These are phyloP conservation scores for Phytophthora hybrid DNA, from an alignment of 352 stramenopile species.

Conservation along the genomic window DNA sequence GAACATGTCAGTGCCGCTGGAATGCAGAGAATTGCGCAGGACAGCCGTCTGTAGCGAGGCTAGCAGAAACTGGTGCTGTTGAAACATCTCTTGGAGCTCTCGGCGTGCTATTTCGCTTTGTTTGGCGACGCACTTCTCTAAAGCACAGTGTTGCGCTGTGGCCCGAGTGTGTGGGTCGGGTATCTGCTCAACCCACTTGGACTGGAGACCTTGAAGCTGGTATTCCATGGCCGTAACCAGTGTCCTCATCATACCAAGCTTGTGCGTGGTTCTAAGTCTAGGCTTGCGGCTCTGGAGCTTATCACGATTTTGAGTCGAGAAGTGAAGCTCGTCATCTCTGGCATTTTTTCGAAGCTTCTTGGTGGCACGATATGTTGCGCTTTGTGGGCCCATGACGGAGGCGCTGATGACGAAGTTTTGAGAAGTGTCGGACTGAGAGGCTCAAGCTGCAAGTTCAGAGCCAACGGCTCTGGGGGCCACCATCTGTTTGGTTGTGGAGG, in stretches of 20 bases:
- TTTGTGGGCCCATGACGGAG: too few relatives aligned
- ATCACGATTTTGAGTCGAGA: neutral
- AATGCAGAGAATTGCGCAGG: neutral
- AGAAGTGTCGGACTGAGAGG: neutral
- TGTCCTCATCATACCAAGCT: conserved; percentile 11
- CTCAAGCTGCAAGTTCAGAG: too few relatives aligned
- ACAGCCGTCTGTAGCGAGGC: neutral
- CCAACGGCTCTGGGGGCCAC: too few relatives aligned
- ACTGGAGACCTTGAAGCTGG: conserved; percentile 22
- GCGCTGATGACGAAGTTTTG: too few relatives aligned
- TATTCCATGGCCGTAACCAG: conserved; percentile 40
- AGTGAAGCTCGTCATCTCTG: neutral
- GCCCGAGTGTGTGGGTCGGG: conserved; percentile 9
- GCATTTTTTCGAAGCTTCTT: neutral
- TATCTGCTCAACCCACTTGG: conserved; percentile 30
- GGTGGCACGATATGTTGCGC: too few relatives aligned
- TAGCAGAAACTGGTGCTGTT: neutral
- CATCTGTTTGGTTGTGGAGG: too few relatives aligned
- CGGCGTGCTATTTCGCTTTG: neutral
- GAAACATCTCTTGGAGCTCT: neutral
- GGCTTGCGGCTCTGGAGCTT: neutral
- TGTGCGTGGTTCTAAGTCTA: neutral
- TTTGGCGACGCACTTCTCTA: neutral
- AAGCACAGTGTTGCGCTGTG: neutral
- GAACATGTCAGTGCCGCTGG: neutral